Evolutionary conservation across 441 rosid species (phyloP).

Genomic region (Omphalea diandra): DNA sequence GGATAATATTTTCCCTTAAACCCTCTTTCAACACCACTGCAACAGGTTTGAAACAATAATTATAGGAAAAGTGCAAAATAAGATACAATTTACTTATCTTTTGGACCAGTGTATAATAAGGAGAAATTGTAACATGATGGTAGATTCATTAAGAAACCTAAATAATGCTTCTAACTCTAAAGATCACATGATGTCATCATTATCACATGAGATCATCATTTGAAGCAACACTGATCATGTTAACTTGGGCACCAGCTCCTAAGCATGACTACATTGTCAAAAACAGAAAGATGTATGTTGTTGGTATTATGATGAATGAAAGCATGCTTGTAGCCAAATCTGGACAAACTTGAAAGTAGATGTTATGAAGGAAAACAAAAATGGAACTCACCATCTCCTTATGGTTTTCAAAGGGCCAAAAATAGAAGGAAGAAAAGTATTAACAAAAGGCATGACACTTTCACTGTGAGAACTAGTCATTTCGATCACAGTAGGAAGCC

Average conservation of each 20-base stretch:
- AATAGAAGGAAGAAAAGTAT: slow-evolving; percentile 32
- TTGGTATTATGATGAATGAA: background rate
- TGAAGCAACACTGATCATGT: slow-evolving; percentile 1
- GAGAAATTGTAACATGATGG: background rate
- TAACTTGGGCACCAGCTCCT: background rate
- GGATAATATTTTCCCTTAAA: slow-evolving; percentile 78
- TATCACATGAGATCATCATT: background rate
- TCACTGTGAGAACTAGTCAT: slow-evolving; percentile 43
- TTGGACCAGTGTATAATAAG: background rate
- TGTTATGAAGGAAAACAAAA: background rate
- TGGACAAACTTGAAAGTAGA: background rate
- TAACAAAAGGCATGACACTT: slow-evolving; percentile 34
- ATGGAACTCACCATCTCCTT: slow-evolving; percentile 71
- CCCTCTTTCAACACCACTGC: slow-evolving; percentile 86
- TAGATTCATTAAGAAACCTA: background rate
- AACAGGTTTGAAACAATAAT: slow-evolving; percentile 18
- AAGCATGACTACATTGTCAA: background rate
- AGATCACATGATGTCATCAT: no score
- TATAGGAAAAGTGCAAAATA: slow-evolving; percentile 2
- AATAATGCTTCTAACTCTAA: background rate
- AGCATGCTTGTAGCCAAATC: background rate
- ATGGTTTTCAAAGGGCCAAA: slow-evolving; percentile 69
- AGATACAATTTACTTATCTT: background rate
- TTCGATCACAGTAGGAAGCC: slow-evolving; percentile 92
- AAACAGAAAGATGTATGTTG: background rate